Evolutionary conservation across 352 stramenopile genomes (phyloP).

Genomic region (Pythium volutum): DNA sequence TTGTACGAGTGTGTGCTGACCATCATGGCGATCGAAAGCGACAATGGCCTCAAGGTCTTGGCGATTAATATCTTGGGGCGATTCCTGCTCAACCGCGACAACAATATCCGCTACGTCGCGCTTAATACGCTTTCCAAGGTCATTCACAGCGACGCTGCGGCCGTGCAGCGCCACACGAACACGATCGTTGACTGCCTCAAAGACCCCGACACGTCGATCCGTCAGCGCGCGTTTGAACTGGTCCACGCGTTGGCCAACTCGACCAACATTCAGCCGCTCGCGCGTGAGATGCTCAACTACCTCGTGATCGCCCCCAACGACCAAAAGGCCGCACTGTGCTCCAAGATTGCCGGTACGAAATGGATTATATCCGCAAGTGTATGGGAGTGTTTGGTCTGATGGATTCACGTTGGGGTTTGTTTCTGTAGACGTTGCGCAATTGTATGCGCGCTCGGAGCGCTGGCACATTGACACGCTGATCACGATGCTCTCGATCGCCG

Average conservation of each 20-base stretch:
- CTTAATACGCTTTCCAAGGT: conserved; percentile 96
- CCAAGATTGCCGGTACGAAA: conserved; percentile 90
- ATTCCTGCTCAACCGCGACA: conserved; percentile 99
- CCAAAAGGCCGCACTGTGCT: conserved; percentile 94
- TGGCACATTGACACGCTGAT: conserved; percentile 98
- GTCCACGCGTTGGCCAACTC: conserved; percentile 98
- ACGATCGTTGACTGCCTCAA: conserved; percentile 95
- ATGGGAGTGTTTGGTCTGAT: neutral
- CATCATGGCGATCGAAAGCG: conserved; percentile 98
- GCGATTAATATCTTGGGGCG: conserved; percentile 99
- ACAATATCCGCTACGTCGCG: conserved; percentile 99
- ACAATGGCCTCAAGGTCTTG: conserved; percentile 95
- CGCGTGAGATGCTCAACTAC: conserved; percentile 99
- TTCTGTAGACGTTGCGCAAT: conserved; percentile 67
- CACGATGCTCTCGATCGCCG: conserved; percentile 98
- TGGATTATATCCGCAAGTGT: conserved; percentile 16
- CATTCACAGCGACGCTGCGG: conserved; percentile 86
- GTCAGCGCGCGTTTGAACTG: conserved; percentile 97
- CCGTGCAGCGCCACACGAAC: conserved; percentile 96
- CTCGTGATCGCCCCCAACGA: conserved; percentile 96
- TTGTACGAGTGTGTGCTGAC: conserved; percentile 99
- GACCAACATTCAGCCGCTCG: conserved; percentile 95
- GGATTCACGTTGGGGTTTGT: neutral
- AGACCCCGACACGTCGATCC: conserved; percentile 98
- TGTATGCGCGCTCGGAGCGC: conserved; percentile 74